Base-by-base conservation (phyloP, 2,329 filamentous ascomycete species). In the Coniochaeta ligniaria region DNA sequence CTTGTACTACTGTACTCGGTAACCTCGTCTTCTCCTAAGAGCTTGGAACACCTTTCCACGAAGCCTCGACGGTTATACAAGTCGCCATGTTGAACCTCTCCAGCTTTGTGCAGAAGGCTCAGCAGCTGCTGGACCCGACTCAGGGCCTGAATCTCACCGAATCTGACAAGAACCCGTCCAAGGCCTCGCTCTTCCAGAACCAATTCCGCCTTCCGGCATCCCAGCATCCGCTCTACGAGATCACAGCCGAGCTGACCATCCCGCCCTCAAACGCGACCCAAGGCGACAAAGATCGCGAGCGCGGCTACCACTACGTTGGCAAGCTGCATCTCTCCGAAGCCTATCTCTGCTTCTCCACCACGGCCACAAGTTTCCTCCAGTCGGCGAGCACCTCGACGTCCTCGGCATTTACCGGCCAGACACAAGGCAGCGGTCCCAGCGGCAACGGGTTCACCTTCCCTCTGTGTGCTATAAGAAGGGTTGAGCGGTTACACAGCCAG, bases 391-490 rank as follows among this genome's bases (percentile, higher is more conserved):
- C 89, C 22, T 88, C 86, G 64, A 88, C 89, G 0, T 93, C 92
- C 22, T 91, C 89, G 55, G 85, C 86, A 61, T 98, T 96, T 76
- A 96, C 92, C 4, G 95, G 93, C 17, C 91, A 96, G 73, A 97
- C 94, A 31, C 90, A 96, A 71, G 92, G 95, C 62, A 91, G 91
- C 24, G 95, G 95, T 0, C 94, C 95, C 3, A 91, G 91, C 60
- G 94, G 93, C 43, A 97, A 97, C 79, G 95, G 95, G 62, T 98
- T 99, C 74, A 97, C 91, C 1, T 86, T 98, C 60, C 95, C 95
- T 5, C 82, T 99, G 24, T 97, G 91, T 73, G 90, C 92, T 59
- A 94, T 99, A 68, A 84, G 95, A 64, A 83, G 93, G 58, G 95
- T 99, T 24, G 95, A 99, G 78, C 84, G 95, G 61, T 80, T 99